A percentile compares a stretch with the other conserved stretches of the same genome.
These are phyloP conservation scores for Bipolaris cookei DNA, from an alignment of 2,329 filamentous ascomycete species.

Conservation along the genomic window DNA sequence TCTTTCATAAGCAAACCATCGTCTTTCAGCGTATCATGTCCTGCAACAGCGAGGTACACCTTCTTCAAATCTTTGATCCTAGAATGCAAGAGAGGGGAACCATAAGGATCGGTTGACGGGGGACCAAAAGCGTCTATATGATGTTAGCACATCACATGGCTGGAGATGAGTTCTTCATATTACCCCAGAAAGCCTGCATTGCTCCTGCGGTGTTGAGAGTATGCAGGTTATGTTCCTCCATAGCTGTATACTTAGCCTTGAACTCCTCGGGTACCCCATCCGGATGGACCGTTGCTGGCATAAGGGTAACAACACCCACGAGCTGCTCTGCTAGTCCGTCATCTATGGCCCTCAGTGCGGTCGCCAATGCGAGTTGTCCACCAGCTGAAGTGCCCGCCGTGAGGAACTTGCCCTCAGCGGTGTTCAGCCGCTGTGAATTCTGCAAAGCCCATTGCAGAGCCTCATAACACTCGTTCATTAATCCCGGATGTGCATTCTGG, in stretches of 20 bases:
- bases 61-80: constrained; percentile 40
- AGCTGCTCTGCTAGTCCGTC: constrained; percentile 42
- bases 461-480: constrained; percentile 47
- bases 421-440: constrained; percentile 33
- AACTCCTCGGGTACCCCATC: constrained; percentile 47
- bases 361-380: constrained; percentile 47
- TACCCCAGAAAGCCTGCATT: constrained; percentile 46
- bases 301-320: constrained; percentile 49
- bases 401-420: constrained; percentile 40
- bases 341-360: constrained; percentile 49
- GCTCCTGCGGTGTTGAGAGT: constrained; percentile 47
- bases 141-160: background rate
- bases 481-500: constrained; percentile 41
- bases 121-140: constrained; percentile 32
- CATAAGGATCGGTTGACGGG: constrained; percentile 41
- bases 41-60: constrained; percentile 41
- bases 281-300: constrained; percentile 48
- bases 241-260: constrained; percentile 44
- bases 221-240: constrained; percentile 46
- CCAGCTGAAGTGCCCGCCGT: constrained; percentile 51
- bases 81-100: constrained; percentile 41
- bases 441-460: constrained; percentile 42
- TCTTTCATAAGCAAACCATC: constrained; percentile 44
- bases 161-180: background rate
- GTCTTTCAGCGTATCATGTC: constrained; percentile 46